phyloP scores from a whole-genome alignment of 129 eudicot genomes.

The Tagetes erecta region DNA sequence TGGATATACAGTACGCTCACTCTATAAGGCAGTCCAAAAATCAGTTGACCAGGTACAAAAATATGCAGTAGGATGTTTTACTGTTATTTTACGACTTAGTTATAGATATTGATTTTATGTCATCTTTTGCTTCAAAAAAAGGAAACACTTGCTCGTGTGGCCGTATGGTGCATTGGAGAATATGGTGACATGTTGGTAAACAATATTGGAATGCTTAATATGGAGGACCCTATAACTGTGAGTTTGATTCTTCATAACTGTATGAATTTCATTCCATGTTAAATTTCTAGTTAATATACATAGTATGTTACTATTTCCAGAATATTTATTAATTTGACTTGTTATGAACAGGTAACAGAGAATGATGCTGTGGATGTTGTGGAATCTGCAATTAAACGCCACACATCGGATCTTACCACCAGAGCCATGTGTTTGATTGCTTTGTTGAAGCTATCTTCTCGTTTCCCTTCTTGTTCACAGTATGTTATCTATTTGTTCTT shows the following conservation, averaged over 20 bases:
- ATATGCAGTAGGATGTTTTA: background rate
- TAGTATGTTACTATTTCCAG: background rate
- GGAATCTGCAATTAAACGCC: constrained; percentile 66
- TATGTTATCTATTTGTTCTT: constrained; percentile 40
- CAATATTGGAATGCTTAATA: constrained; percentile 68
- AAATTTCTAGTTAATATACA: background rate
- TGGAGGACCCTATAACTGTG: constrained; percentile 89
- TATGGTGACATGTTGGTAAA: constrained; percentile 93
- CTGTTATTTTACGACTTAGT: constrained; percentile 7
- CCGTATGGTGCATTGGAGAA: constrained; percentile 99
- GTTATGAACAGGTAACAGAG: constrained; percentile 74
- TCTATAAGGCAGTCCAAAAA: constrained; percentile 69
- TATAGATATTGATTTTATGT: constrained; percentile 14
- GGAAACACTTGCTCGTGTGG: constrained; percentile 93
- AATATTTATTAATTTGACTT: constrained; percentile 18
- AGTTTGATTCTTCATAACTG: constrained; percentile 27
- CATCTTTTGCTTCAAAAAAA: constrained; percentile 35
- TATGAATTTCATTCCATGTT: constrained; percentile 19
- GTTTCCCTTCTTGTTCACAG: constrained; percentile 90
- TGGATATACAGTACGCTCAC: constrained; percentile 81
- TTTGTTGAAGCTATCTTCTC: constrained; percentile 87
- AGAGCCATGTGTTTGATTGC: constrained; percentile 92
- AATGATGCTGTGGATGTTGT: constrained; percentile 88
- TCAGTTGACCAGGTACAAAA: constrained; percentile 79
- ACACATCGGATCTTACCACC: constrained; percentile 75